These are phyloP conservation scores for Cercospora sp. DNA, from an alignment of 2,329 filamentous ascomycete species.

Conservation along the genomic window DNA sequence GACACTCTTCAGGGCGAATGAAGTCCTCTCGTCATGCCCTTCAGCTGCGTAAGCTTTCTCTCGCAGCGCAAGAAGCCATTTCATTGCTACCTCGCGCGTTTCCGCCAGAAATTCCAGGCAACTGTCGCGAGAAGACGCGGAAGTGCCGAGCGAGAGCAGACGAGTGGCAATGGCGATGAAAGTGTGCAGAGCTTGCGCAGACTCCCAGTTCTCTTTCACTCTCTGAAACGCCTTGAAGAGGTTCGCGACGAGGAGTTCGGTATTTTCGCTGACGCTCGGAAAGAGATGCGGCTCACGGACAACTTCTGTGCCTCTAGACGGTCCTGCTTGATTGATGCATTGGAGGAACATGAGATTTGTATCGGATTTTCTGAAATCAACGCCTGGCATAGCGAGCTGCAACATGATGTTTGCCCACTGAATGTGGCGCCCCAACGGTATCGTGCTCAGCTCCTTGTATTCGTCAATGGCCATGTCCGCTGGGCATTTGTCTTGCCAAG, in stretches of 20 bases:
- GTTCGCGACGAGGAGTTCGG: slow-evolving; percentile 15
- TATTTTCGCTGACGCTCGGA: slow-evolving; percentile 47
- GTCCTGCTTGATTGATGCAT: slow-evolving; percentile 57
- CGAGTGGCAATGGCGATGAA: slow-evolving; percentile 30
- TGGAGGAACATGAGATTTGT: slow-evolving; percentile 54
- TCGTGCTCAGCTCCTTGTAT: slow-evolving; percentile 53
- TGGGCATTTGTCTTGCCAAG: slow-evolving; percentile 54
- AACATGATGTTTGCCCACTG: slow-evolving; percentile 53
- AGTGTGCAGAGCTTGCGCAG: slow-evolving; percentile 26
- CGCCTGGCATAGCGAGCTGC: slow-evolving; percentile 54
- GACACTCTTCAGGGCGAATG: slow-evolving; percentile 44
- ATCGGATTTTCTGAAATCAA: slow-evolving; percentile 62
- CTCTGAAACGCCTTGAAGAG: slow-evolving; percentile 22
- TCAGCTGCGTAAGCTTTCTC: slow-evolving; percentile 46
- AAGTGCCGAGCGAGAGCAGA: slow-evolving; percentile 29
- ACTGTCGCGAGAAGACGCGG: neutral
- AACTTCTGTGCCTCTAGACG: neutral
- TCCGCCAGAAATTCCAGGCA: slow-evolving; percentile 39
- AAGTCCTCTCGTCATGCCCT: slow-evolving; percentile 39
- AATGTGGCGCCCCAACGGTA: slow-evolving; percentile 50
- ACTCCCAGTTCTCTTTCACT: slow-evolving; percentile 36
- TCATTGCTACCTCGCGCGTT: slow-evolving; percentile 48
- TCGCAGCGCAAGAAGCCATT: slow-evolving; percentile 55
- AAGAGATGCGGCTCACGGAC: slow-evolving; percentile 53
- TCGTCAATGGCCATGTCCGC: slow-evolving; percentile 52